phyloP scores from a whole-genome alignment of 1,284 basidiomycete species.

The Cryptococcus jaspeensis region DNA sequence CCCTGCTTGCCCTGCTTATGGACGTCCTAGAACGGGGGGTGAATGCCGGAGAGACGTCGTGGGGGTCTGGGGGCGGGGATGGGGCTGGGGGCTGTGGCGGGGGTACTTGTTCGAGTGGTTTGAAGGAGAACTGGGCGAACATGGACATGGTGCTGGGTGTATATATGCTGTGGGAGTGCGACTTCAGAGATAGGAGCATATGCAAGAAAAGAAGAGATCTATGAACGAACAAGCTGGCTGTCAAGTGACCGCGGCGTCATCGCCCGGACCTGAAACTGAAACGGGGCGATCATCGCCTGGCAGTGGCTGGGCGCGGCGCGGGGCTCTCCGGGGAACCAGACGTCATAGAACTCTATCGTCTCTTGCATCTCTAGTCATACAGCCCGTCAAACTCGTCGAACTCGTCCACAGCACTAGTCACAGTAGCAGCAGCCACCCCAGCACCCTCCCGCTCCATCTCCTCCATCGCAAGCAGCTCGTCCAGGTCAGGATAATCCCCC shows the following conservation, averaged over 20 bases:
- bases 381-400: constrained; percentile 20
- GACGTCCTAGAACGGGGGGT: too few species aligned
- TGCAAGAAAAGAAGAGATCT: not conserved
- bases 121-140: constrained; percentile 6
- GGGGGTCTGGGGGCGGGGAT: not conserved
- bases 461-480: constrained; percentile 63
- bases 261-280: too few species aligned
- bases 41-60: too few species aligned
- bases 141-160: constrained; percentile 12
- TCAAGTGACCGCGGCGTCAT: too few species aligned
- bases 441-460: constrained; percentile 57
- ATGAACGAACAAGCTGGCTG: too few species aligned
- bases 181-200: too few species aligned
- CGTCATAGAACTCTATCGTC: too few species aligned
- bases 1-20: not conserved
- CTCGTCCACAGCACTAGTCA: not conserved
- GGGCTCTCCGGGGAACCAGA: too few species aligned
- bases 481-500: constrained; percentile 22
- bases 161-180: too few species aligned
- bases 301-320: too few species aligned
- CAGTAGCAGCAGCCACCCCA: not conserved
- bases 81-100: not conserved
- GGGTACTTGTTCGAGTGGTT: constrained; percentile 1
- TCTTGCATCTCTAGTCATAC: constrained; percentile 16
- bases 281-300: too few species aligned